Evolutionary conservation across 768 basidiomycete species (phyloP).

Genomic region (Rhodotorula diobovata): DNA sequence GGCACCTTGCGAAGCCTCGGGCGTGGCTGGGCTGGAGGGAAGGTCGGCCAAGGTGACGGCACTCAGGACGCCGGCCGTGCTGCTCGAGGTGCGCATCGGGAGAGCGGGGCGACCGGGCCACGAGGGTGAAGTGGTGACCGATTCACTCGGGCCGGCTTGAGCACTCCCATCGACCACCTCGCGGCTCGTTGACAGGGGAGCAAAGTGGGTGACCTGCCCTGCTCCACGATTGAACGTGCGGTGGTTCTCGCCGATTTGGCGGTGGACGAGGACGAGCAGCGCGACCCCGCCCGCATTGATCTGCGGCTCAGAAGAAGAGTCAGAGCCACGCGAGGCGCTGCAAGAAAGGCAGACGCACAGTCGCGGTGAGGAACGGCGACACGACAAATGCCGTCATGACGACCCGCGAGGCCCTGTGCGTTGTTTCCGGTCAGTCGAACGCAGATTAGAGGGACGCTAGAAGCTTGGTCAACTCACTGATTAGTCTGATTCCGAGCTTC

Average conservation of each 20-base stretch:
- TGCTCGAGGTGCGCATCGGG: background rate
- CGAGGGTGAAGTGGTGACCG: too few relatives aligned
- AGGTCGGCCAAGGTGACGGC: too few relatives aligned
- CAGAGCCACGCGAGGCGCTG: background rate
- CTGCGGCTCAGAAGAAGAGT: background rate
- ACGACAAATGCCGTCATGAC: background rate
- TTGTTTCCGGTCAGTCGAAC: too few relatives aligned
- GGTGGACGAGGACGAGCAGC: conserved; percentile 3
- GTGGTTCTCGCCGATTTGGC: conserved; percentile 4
- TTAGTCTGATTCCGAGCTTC: too few relatives aligned
- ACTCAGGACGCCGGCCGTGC: too few relatives aligned
- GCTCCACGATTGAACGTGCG: background rate
- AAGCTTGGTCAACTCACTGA: background rate
- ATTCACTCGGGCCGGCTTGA: too few relatives aligned
- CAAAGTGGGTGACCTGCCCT: background rate
- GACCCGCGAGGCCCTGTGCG: background rate
- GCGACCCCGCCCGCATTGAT: background rate
- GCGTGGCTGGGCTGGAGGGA: too few relatives aligned
- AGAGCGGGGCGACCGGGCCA: too few relatives aligned
- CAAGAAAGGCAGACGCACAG: background rate
- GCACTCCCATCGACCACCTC: too few relatives aligned
- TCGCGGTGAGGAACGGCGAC: background rate
- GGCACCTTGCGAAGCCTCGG: too few relatives aligned
- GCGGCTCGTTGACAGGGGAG: too few relatives aligned
- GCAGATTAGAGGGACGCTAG: accelerated